Conservation (phyloP, 2,329 filamentous ascomycete genomes). For the Didymosphaeria variabile region DNA sequence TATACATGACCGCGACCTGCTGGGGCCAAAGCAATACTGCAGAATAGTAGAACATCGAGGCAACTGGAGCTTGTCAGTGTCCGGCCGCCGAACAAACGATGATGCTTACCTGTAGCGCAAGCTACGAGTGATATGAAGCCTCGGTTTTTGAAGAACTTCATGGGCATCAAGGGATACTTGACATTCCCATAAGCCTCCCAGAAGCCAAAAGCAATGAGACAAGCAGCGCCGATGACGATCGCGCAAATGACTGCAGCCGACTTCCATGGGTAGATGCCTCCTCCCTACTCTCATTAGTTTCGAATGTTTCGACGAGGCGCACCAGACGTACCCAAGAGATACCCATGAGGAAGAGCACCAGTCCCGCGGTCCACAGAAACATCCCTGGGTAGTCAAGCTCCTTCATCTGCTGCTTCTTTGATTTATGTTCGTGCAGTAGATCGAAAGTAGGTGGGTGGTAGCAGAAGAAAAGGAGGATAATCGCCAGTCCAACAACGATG, state of each 20-base stretch:
- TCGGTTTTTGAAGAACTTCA: conserved; percentile 26
- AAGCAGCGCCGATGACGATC: conserved; percentile 34
- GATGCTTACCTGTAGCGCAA: conserved; percentile 21
- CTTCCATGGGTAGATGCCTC: conserved; percentile 41
- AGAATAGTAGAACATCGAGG: conserved; percentile 24
- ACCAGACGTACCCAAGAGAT: conserved; percentile 21
- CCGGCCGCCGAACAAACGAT: neutral
- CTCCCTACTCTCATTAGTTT: conserved; percentile 30
- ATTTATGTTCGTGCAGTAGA: conserved; percentile 25
- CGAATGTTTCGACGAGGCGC: no score
- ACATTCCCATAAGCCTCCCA: conserved; percentile 24
- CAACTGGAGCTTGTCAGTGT: conserved; percentile 13
- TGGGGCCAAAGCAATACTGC: conserved; percentile 25
- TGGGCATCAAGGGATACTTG: conserved; percentile 27
- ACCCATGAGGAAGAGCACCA: conserved; percentile 25
- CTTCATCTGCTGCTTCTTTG: conserved; percentile 23
- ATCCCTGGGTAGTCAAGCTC: conserved; percentile 24
- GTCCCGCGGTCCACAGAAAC: conserved; percentile 24
- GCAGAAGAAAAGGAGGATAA: conserved; percentile 25
- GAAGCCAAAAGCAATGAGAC: conserved; percentile 28
- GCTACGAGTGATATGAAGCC: conserved; percentile 23
- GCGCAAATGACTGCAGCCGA: conserved; percentile 35
- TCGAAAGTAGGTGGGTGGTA: conserved; percentile 27
- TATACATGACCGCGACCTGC: conserved; percentile 27
- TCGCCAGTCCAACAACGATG: conserved; percentile 19